Base-by-base conservation (phyloP, 164 flowering plant species). In the Akebia trifoliata region DNA sequence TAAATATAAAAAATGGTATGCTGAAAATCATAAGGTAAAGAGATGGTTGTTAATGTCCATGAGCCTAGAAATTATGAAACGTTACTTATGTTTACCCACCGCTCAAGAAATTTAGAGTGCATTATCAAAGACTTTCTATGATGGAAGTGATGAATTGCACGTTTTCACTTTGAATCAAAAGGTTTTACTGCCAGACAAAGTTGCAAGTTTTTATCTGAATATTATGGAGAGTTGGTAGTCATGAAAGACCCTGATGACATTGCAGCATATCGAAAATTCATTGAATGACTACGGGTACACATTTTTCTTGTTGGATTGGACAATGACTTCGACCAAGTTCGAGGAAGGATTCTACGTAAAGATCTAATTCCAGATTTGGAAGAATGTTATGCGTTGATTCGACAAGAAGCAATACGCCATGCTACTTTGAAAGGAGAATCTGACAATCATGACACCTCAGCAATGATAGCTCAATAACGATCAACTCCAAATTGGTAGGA, bases 291-390 rank as follows among this genome's bases (percentile, higher is more conserved):
- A 25, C 8, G 36, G 29, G 53, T 49, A 18, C 35, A 49, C 17
- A 49, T 49, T 20, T 49, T 49, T 49, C 35, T 49, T 49, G 35
- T 3, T 49, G 10, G 53, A 49, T 49, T 49, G 17, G 53, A 49
- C 12, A 34, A 24, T 24, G 32, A 49, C 6, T 29, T 49, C 29
- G 53, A 49, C 25, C 1, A 49, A 2, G 17, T 49, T 3, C 17
- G 53, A n/a, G n/a, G n/a, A n/a, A n/a, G n/a, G n/a, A n/a, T n/a
- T n/a, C n/a, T n/a, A n/a, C n/a, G n/a, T n/a, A n/a, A n/a, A n/a
- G n/a, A n/a, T n/a, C n/a, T n/a, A n/a, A n/a, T n/a, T n/a, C n/a
- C n/a, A n/a, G n/a, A n/a, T n/a, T n/a, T n/a, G n/a, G n/a, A n/a
- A n/a, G n/a, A n/a, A n/a, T n/a, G n/a, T n/a, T n/a, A n/a, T n/a